Base-by-base conservation (phyloP, 306 rosid species). In the Ceratonia siliqua region DNA sequence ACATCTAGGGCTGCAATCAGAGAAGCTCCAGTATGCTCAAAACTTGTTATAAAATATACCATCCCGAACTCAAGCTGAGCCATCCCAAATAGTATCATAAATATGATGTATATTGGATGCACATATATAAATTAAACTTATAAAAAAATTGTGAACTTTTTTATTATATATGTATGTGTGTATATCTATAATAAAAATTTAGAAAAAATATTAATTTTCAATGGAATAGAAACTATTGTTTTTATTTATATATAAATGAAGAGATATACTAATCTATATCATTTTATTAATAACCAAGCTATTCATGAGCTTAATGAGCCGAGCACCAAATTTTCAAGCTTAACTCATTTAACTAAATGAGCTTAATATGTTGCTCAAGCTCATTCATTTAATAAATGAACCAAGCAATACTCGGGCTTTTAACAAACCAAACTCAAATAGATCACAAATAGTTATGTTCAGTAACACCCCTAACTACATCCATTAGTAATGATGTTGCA, bases 401-500 rank as follows among this genome's bases (percentile, higher is more conserved):
- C 28, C 63, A 13, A 33, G 33, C 38, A 36, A 27, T 25, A 27
- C 13, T 17, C 0, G 20, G 27, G 6, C 3, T 57, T 30, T 32
- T 57, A 30, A 28, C 14, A 17, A 57, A 13, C 22, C 45, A 35
- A 6, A 15, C 64, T 28, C 41, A 28, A 30, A 11, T 14, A 15
- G 64, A 39, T 14, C 21, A 14, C 39, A 28, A 28, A 43, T 56
- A 13, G 27, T 57, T 14, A 10, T 5, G 21, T 57, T 57, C 63
- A 28, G 63, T 28, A 2, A 18, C 39, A 57, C 63, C 63, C 63
- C 32, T 57, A 65, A 50, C 8, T 15, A 73, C 55, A n/a, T 43
- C 35, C 36, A 52, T 54, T 67, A 74, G 57, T 10, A 52, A 22
- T 46, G 30, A 76, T 54, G 72, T 0, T 3, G 39, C 81, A 33